Evolutionary conservation across 768 basidiomycete species (phyloP).

Genomic region (Kwoniella europaea): DNA sequence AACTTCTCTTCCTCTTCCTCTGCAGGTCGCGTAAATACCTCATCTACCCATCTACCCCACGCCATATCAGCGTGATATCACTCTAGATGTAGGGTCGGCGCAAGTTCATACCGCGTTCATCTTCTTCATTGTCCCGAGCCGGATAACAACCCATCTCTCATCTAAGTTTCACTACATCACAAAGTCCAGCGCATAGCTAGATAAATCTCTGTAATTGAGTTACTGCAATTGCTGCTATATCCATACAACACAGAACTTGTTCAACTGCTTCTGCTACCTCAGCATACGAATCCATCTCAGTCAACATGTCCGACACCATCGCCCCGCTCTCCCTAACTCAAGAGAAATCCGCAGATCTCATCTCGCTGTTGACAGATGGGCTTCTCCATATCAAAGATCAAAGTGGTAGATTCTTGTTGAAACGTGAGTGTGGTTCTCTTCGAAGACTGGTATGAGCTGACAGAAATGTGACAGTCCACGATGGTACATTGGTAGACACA

Average conservation of each 20-base stretch:
- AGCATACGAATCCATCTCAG: neutral
- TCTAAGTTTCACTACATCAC: neutral
- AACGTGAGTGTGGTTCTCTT: conserved; percentile 34
- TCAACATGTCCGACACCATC: conserved; percentile 20
- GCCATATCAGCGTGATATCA: neutral
- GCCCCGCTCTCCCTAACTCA: conserved; percentile 24
- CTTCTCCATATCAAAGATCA: conserved; percentile 65
- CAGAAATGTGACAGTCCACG: conserved; percentile 53
- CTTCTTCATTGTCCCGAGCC: neutral
- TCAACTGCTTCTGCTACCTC: neutral
- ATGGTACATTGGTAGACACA: conserved; percentile 66
- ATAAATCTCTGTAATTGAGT: neutral
- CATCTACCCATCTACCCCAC: neutral
- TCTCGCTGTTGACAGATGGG: conserved; percentile 52
- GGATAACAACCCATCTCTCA: neutral
- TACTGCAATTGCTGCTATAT: neutral
- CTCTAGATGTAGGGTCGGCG: neutral
- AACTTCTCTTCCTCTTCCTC: neutral
- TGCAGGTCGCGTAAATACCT: neutral
- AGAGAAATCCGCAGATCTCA: conserved; percentile 44
- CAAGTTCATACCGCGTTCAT: neutral
- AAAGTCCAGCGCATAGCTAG: neutral
- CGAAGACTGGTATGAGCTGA: conserved; percentile 6
- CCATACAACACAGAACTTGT: neutral
- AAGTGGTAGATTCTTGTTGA: conserved; percentile 64